These are phyloP conservation scores for Mortierella sp. DNA, from an alignment of 371 early-diverging fungal species.

Conservation along the genomic window DNA sequence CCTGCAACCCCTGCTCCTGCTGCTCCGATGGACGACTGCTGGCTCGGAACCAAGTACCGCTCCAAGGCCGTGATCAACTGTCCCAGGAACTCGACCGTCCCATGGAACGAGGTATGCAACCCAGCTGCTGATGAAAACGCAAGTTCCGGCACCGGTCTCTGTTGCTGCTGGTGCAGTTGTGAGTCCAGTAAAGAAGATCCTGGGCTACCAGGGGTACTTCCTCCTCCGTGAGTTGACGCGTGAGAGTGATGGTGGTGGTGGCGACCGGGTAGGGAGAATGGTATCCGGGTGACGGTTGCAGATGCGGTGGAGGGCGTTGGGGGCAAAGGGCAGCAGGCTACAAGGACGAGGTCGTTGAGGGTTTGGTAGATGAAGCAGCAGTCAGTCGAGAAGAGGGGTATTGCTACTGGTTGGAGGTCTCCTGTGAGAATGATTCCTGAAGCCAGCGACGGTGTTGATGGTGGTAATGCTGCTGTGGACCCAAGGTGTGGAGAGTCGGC, in stretches of 20 bases:
- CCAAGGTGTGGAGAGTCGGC: not conserved
- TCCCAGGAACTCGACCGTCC: conserved; percentile 32
- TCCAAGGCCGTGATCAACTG: conserved; percentile 36
- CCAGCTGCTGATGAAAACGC: conserved; percentile 26
- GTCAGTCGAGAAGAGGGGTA: conserved; percentile 20
- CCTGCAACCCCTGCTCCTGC: not conserved
- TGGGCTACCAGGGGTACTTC: not conserved
- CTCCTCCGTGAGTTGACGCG: not conserved
- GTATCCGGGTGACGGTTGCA: conserved; percentile 29
- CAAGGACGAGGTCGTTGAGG: conserved; percentile 37
- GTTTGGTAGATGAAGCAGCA: conserved; percentile 38
- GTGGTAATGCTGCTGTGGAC: not conserved
- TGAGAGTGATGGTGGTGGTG: not conserved
- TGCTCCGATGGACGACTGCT: not conserved
- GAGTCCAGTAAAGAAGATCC: not conserved
- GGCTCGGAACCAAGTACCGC: conserved; percentile 17
- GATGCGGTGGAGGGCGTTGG: conserved; percentile 28
- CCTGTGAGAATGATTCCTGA: not conserved
- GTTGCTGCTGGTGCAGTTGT: not conserved
- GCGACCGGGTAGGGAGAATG: conserved; percentile 19
- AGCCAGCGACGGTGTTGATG: not conserved
- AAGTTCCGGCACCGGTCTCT: conserved; percentile 17
- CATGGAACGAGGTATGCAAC: conserved; percentile 24
- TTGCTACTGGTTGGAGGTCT: not conserved
- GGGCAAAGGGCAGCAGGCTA: conserved; percentile 37